Evolutionary conservation across 352 stramenopile genomes (phyloP), one percentile per base, ranked within the genome.

Genomic region (Pythium brachiatum): DNA sequence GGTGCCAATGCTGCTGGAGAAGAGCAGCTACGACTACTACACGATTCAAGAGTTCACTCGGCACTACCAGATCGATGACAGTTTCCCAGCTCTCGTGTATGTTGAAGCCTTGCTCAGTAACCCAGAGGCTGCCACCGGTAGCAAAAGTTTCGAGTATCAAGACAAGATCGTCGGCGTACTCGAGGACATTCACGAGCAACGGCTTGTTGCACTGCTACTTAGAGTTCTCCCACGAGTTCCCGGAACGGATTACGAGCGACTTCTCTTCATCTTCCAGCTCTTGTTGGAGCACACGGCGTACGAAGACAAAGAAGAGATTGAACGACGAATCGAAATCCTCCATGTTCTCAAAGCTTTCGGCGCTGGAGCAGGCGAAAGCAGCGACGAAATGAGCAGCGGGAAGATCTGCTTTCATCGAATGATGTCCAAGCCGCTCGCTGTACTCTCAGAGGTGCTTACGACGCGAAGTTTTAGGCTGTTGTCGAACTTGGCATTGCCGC

Each of bases 21-120:
- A 75, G 43, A 94, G 78, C 53, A 90, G 83, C 26, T 89, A 77
- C 38, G 85, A 94, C 50, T 88, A 91, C 26, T 90, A 91, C 57
- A 90, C 81, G 3, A 81, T 91, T 29, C 63, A 89, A 13, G 85
- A 94, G 52, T 92, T 94, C 52, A 89, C 85, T 21, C 75, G 83
- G 0, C 81, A 94, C 39, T 94, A 94, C 67, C 79, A 94, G 53
- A 90, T 94, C 48, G 81, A 92, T 20, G 81, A 94, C 43, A 89
- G 74, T 53, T 88, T 77, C 32, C 70, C 83, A n/a, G 83, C 77
- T 0, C 68, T 92, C 7, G 73, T 82, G 9, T 94, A 89, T 57
- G 74, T 87, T 1, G 81, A 94, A 44, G 73, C 76, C 5, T 62
- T 93, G 2, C 70, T 94, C 9, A 59, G 83, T 27, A 32, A 59